Conservation (phyloP, 768 basidiomycete genomes). For the Tulasnella sp. region DNA sequence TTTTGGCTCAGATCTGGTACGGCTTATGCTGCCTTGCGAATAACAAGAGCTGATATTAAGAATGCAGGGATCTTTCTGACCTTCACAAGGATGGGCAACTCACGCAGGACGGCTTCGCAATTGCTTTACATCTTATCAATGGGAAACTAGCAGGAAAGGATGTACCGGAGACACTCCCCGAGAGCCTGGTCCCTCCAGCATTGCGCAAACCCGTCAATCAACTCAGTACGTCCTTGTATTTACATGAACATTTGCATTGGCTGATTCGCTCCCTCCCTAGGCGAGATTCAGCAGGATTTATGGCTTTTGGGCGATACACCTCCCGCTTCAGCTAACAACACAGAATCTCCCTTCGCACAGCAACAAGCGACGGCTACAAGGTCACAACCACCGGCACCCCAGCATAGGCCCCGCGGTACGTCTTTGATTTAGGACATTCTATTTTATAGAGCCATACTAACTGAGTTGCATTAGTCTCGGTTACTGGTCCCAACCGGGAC, state of each 20-base stretch:
- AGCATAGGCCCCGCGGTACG: not conserved
- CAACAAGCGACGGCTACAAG: not conserved
- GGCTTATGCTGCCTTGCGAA: conserved; percentile 24
- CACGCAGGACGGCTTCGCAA: conserved; percentile 86
- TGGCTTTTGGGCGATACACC: conserved; percentile 35
- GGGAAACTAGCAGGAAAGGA: conserved; percentile 70
- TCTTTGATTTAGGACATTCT: no score
- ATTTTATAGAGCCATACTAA: no score
- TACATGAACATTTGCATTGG: not conserved
- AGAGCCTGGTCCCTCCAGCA: conserved; percentile 70
- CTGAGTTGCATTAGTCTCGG: conserved; percentile 1
- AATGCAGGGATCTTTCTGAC: conserved; percentile 81
- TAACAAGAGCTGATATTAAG: conserved; percentile 8
- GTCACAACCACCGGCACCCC: not conserved
- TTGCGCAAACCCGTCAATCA: conserved; percentile 37
- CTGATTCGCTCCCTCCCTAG: not conserved
- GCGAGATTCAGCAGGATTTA: conserved; percentile 27
- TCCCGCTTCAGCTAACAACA: conserved; percentile 22
- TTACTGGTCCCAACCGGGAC: conserved; percentile 30
- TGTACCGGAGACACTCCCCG: conserved; percentile 59
- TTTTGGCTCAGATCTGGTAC: conserved; percentile 86
- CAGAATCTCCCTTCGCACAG: not conserved
- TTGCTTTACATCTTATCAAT: conserved; percentile 90
- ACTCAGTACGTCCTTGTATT: not conserved
- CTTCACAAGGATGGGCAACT: conserved; percentile 78